A percentile compares a stretch with the other conserved stretches of the same genome.
These are phyloP conservation scores for Fimicolochytrium jonesii DNA, from an alignment of 192 early-diverging fungal genomes.

Conservation along the genomic window DNA sequence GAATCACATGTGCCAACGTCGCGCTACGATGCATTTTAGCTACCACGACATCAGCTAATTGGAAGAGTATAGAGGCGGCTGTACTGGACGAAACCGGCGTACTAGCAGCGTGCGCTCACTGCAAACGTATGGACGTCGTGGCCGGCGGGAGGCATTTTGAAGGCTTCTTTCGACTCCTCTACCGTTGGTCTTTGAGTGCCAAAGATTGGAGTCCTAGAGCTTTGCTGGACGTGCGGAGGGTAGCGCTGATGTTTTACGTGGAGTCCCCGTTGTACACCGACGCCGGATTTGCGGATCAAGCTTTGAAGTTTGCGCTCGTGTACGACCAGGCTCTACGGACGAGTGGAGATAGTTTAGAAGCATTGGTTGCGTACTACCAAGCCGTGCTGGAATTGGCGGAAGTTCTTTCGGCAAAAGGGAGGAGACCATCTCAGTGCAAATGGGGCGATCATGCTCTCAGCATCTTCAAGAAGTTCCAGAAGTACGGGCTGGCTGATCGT, in stretches of 20 bases:
- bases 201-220: conserved; percentile 1
- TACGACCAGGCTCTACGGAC: conserved; percentile 19
- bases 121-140: too few species aligned
- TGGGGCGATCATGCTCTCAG: conserved; percentile 22
- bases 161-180: conserved; percentile 8
- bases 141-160: conserved; percentile 1
- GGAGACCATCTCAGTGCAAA: neutral
- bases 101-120: too few species aligned
- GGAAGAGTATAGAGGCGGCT: neutral
- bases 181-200: conserved; percentile 1
- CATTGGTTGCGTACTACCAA: conserved; percentile 16
- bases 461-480: too few species aligned
- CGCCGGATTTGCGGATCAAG: conserved; percentile 2
- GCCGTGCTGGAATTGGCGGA: neutral
- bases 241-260: conserved; percentile 7
- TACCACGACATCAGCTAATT: neutral
- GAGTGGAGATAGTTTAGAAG: too few species aligned
- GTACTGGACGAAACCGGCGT: neutral
- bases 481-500: too few species aligned
- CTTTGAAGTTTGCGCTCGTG: conserved; percentile 16
- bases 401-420: neutral
- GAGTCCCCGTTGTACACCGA: conserved; percentile 1
- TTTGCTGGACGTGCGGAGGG: conserved; percentile 5
- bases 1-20: too few species aligned
- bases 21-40: too few species aligned